Evolutionary conservation across 164 flowering plant species (phyloP).

Genomic region (Umbilicus rupestris): DNA sequence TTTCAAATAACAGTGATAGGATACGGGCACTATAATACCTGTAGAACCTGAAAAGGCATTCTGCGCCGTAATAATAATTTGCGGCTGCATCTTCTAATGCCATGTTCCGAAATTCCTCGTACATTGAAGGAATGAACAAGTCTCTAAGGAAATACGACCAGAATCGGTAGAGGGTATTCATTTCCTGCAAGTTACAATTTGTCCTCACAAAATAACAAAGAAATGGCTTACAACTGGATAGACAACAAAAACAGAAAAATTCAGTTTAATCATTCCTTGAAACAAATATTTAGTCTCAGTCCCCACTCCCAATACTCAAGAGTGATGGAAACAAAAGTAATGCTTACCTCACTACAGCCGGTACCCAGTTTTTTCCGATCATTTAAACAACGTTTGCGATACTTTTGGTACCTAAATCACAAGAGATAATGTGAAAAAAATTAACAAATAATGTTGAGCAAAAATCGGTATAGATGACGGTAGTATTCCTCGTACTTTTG

Average conservation of each 20-base stretch:
- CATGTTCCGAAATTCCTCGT: constrained; percentile 64
- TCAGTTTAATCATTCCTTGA: background rate
- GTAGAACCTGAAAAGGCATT: constrained; percentile 93
- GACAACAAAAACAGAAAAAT: no score
- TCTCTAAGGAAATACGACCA: constrained; percentile 87
- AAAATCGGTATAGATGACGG: background rate
- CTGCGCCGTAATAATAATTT: constrained; percentile 76
- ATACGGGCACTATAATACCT: constrained; percentile 35
- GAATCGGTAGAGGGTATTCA: constrained; percentile 87
- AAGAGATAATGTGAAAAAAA: constrained; percentile 9
- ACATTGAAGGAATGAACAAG: constrained; percentile 66
- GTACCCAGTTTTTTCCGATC: constrained; percentile 81
- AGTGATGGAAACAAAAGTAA: background rate
- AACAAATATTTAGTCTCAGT: background rate
- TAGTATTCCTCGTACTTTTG: constrained; percentile 42
- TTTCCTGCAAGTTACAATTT: constrained; percentile 58
- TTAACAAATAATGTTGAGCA: constrained; percentile 13
- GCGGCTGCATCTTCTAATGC: constrained; percentile 94
- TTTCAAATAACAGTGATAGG: background rate
- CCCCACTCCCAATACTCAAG: background rate
- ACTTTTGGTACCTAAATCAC: constrained; percentile 70
- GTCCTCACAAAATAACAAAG: background rate
- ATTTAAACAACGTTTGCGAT: constrained; percentile 67
- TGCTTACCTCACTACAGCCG: constrained; percentile 90
- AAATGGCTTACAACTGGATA: background rate